Conservation (phyloP, 805 yeast genomes). For the Suhomyces prunicola region DNA sequence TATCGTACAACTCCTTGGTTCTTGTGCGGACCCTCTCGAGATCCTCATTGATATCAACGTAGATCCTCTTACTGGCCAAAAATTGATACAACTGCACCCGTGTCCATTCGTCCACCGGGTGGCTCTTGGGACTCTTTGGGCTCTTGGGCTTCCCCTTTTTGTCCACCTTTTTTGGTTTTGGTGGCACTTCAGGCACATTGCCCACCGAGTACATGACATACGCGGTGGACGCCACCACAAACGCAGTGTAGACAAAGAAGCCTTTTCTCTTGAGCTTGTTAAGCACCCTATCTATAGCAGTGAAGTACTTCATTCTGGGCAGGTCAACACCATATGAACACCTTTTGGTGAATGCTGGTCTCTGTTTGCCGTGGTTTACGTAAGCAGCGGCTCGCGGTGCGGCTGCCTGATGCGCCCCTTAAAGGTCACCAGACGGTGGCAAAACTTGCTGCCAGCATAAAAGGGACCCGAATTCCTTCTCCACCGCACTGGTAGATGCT, state of each 20-base stretch:
- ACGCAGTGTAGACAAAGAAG: slow-evolving; percentile 30
- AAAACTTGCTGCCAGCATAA: slow-evolving; percentile 1
- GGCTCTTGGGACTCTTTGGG: slow-evolving; percentile 5
- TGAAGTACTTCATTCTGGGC: slow-evolving; percentile 6
- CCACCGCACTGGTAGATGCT: background rate
- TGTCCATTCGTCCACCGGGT: slow-evolving; percentile 14
- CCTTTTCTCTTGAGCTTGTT: slow-evolving; percentile 32
- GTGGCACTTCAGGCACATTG: slow-evolving; percentile 1
- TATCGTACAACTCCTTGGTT: slow-evolving; percentile 13
- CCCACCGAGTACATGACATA: slow-evolving; percentile 23
- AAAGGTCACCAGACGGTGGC: slow-evolving; percentile 2
- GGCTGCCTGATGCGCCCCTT: slow-evolving; percentile 4
- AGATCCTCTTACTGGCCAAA: slow-evolving; percentile 12
- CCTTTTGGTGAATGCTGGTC: background rate
- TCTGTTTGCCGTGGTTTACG: background rate
- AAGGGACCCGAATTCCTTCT: background rate
- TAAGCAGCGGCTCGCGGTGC: background rate
- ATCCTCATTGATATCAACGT: slow-evolving; percentile 18
- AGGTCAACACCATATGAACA: too few species aligned
- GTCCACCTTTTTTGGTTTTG: slow-evolving; percentile 6
- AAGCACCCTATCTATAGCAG: slow-evolving; percentile 30
- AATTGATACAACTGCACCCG: slow-evolving; percentile 16
- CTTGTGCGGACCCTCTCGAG: slow-evolving; percentile 8
- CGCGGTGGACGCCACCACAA: slow-evolving; percentile 28
- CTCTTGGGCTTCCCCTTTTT: slow-evolving; percentile 1